These are phyloP conservation scores for Euphorbia peplus DNA, from an alignment of 345 rosid species.

Conservation along the genomic window DNA sequence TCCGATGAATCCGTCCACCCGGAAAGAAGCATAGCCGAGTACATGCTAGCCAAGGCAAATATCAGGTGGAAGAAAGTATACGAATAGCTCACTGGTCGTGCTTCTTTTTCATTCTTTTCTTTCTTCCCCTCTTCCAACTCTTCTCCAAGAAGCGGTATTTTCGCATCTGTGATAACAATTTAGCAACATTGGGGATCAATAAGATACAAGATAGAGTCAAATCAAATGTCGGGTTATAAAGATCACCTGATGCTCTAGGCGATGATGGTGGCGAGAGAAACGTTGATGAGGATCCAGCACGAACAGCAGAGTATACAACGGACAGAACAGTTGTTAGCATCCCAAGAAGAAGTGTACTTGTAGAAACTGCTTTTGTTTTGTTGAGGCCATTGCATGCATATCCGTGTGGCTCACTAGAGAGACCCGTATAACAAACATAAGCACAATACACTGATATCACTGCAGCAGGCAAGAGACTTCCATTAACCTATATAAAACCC, in stretches of 20 bases:
- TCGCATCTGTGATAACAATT: slow-evolving; percentile 43
- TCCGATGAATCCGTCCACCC: slow-evolving; percentile 87
- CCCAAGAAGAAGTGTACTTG: slow-evolving; percentile 78
- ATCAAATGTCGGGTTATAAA: background rate
- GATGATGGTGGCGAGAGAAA: slow-evolving; percentile 89
- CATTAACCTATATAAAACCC: slow-evolving; percentile 54
- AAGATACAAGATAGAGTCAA: background rate
- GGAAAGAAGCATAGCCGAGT: slow-evolving; percentile 93
- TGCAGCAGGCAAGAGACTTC: slow-evolving; percentile 96
- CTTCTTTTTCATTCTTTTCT: slow-evolving; percentile 50
- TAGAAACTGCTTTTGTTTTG: slow-evolving; percentile 66
- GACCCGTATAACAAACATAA: slow-evolving; percentile 93
- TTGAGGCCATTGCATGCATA: slow-evolving; percentile 91
- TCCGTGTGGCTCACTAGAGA: slow-evolving; percentile 90
- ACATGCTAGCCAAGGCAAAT: slow-evolving; percentile 96
- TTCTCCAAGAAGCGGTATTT: slow-evolving; percentile 59
- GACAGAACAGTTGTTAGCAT: slow-evolving; percentile 92
- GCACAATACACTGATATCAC: slow-evolving; percentile 89
- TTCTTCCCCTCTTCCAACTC: slow-evolving; percentile 68
- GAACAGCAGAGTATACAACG: slow-evolving; percentile 80
- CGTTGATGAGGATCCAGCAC: slow-evolving; percentile 91
- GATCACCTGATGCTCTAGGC: slow-evolving; percentile 64
- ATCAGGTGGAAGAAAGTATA: slow-evolving; percentile 89
- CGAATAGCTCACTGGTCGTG: slow-evolving; percentile 74
- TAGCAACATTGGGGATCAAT: background rate